These are phyloP conservation scores for Aspergillus sp. DNA, from an alignment of 2,329 filamentous ascomycete genomes.

Conservation along the genomic window DNA sequence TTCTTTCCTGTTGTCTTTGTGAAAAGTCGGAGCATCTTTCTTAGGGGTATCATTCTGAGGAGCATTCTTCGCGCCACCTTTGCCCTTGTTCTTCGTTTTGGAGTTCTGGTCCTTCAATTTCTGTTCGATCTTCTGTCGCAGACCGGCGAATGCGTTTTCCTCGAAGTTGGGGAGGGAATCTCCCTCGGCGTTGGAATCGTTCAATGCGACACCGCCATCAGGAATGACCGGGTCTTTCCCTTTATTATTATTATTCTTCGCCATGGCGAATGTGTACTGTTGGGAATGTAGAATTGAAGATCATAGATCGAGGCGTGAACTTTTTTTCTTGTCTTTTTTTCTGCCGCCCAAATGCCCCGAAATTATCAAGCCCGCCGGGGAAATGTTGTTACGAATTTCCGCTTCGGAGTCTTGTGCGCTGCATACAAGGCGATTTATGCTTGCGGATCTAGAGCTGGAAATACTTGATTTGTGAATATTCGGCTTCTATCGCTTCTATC, in stretches of 20 bases:
- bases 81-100: constrained; percentile 23
- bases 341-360: constrained; percentile 22
- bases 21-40: constrained; percentile 14
- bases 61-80: constrained; percentile 14
- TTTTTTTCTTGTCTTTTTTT: constrained; percentile 24
- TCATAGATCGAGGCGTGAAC: constrained; percentile 19
- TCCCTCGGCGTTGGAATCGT: constrained; percentile 14
- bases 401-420: background rate
- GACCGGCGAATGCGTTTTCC: constrained; percentile 33
- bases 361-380: constrained; percentile 19
- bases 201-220: constrained; percentile 11
- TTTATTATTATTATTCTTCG: constrained; percentile 32
- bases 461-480: constrained; percentile 4
- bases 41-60: constrained; percentile 14
- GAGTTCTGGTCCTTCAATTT: constrained; percentile 29
- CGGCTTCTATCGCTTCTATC: background rate
- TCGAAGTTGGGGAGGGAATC: constrained; percentile 29
- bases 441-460: background rate
- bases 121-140: constrained; percentile 38
- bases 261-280: constrained; percentile 20
- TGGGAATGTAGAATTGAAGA: constrained; percentile 10
- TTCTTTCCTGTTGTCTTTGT: constrained; percentile 11
- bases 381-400: constrained; percentile 14
- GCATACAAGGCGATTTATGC: background rate
- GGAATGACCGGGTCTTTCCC: constrained; percentile 14